Base-by-base conservation (phyloP, 345 rosid species). In the Arabidopsis arenosa region DNA sequence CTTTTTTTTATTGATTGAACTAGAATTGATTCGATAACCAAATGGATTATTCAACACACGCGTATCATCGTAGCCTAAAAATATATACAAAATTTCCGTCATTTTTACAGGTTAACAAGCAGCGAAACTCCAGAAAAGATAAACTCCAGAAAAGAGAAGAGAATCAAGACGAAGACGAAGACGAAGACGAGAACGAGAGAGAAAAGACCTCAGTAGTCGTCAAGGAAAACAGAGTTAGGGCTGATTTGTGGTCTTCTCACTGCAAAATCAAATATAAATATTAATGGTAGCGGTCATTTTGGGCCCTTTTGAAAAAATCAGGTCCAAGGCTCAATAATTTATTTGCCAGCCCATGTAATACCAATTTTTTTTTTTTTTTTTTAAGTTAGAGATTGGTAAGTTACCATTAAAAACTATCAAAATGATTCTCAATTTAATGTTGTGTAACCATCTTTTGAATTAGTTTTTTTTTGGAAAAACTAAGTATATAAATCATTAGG, bases 161-260 rank as follows among this genome's bases (percentile, higher is more conserved):
- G 17, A 4, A 12, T 13, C 66, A 37, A 39, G 9, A 40, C 2
- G 5, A 43, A 12, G 53, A 53, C n/a, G 36, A 26, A 33, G 23
- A 21, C 2, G 26, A 23, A 23, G 39, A 64, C 36, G 59, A 35
- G 47, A 63, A 26, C 28, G 44, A 37, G 56, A 63, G 73, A 68
- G 49, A 60, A 1, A 6, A 18, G 54, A 60, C 62, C 74, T 59
- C 36, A 40, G 54, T 15, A 40, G 54, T 15, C 74, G 55, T 1
- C 13, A 10, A 52, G 17, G 14, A 12, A 51, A 35, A 10, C 60
- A 30, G 49, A n/a, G 57, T 69, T 76, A 69, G 80, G 80, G 63
- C 70, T 53, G 39, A 41, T 30, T 52, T 39, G 9, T 57, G 52
- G 33, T n/a, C 1, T 10, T 2, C 32, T 2, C 41, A 62, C 52